phyloP scores from a whole-genome alignment of 345 rosid genomes.

The Salix caprea region DNA sequence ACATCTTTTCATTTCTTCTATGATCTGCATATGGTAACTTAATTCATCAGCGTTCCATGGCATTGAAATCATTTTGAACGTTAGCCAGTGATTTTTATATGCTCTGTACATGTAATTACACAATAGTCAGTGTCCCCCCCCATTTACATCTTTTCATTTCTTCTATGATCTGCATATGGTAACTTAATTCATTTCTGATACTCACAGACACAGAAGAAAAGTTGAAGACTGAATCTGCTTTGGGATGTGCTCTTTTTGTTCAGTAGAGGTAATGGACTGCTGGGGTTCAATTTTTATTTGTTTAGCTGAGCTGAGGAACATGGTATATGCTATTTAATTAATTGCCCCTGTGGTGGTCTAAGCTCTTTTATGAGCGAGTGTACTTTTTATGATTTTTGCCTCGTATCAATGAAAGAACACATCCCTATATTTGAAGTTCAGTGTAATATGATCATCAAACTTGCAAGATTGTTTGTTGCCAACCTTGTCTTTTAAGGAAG shows the following conservation, averaged over 20 bases:
- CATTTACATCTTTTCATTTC: too few relatives aligned
- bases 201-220: slow-evolving; percentile 47
- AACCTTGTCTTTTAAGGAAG: too few relatives aligned
- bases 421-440: slow-evolving; percentile 20
- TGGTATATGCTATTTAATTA: not conserved
- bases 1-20: not conserved
- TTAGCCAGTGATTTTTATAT: slow-evolving; percentile 35
- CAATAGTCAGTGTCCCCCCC: not conserved
- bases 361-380: slow-evolving; percentile 8
- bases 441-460: not conserved
- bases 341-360: slow-evolving; percentile 5
- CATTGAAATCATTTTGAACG: slow-evolving; percentile 17
- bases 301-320: slow-evolving; percentile 18
- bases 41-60: not conserved
- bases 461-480: not conserved
- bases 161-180: not conserved
- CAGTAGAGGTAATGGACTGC: slow-evolving; percentile 23
- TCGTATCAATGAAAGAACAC: slow-evolving; percentile 35
- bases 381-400: slow-evolving; percentile 10
- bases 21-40: not conserved
- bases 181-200: not conserved
- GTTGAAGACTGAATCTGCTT: slow-evolving; percentile 28
- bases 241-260: slow-evolving; percentile 32
- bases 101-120: slow-evolving; percentile 68
- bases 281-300: slow-evolving; percentile 24